Percentiles rank a stretch among this genome's conserved stretches.
Conservation (phyloP, 148 eudicot genomes). For the Camellia sinensis region DNA sequence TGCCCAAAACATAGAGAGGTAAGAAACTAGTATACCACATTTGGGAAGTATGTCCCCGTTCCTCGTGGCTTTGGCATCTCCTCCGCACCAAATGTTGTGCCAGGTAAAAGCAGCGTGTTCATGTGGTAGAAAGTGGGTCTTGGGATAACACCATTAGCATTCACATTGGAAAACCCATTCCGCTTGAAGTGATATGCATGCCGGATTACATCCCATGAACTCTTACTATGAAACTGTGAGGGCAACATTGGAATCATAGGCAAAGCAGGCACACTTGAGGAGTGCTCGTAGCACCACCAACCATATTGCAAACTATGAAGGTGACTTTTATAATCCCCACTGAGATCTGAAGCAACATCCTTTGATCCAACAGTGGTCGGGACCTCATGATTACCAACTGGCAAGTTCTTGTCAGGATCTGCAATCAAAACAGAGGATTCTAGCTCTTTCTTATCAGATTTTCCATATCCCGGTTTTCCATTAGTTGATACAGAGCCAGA, state of each 20-base stretch:
- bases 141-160: conserved; percentile 48
- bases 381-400: neutral
- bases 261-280: conserved; percentile 30
- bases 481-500: conserved; percentile 25
- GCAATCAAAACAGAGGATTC: conserved; percentile 10
- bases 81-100: conserved; percentile 42
- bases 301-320: conserved; percentile 50
- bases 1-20: neutral
- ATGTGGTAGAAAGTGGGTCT: conserved; percentile 41
- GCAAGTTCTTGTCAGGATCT: conserved; percentile 2
- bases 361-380: conserved; percentile 9
- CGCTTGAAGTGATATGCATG: conserved; percentile 37
- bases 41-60: conserved; percentile 77
- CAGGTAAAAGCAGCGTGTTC: conserved; percentile 38
- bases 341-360: conserved; percentile 37
- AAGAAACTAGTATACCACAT: conserved; percentile 43
- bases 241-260: conserved; percentile 32
- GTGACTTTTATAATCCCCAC: conserved; percentile 63
- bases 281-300: conserved; percentile 45
- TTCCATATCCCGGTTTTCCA: conserved; percentile 30
- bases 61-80: conserved; percentile 66
- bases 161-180: conserved; percentile 46
- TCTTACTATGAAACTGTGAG: conserved; percentile 40
- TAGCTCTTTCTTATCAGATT: conserved; percentile 18
- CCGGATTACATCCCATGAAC: conserved; percentile 40